Evolutionary conservation across 768 basidiomycete genomes (phyloP).

Genomic region (Kwoniella europaea): DNA sequence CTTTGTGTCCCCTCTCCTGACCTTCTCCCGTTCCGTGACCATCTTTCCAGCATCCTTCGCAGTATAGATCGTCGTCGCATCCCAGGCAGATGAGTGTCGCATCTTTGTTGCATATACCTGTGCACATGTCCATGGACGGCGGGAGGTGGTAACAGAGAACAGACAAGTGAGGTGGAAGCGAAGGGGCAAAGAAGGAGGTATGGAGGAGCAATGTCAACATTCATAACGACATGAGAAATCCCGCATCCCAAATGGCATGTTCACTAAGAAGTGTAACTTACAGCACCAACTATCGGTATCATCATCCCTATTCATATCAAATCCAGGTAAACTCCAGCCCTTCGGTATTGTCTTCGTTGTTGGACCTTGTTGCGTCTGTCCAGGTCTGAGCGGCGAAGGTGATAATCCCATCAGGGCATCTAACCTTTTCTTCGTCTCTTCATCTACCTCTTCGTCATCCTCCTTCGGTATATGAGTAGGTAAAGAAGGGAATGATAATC

Average conservation of each 20-base stretch:
- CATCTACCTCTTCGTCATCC: constrained; percentile 20
- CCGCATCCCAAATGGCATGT: background rate
- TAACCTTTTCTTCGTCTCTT: constrained; percentile 29
- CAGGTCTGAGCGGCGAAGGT: constrained; percentile 24
- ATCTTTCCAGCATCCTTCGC: constrained; percentile 45
- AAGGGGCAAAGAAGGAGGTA: background rate
- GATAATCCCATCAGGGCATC: constrained; percentile 37
- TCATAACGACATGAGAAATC: background rate
- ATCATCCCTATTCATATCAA: constrained; percentile 37
- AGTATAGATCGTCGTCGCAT: constrained; percentile 50
- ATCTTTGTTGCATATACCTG: constrained; percentile 52
- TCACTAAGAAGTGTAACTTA: constrained; percentile 23
- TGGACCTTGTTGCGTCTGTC: background rate
- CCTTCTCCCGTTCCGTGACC: constrained; percentile 39
- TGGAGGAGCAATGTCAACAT: background rate
- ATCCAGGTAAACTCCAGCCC: constrained; percentile 42
- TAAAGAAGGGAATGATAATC: constrained; percentile 32
- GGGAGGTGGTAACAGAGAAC: background rate
- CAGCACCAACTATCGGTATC: constrained; percentile 52
- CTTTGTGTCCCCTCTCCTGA: constrained; percentile 39
- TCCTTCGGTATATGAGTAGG: constrained; percentile 34
- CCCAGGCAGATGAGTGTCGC: constrained; percentile 43
- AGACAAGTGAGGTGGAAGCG: background rate
- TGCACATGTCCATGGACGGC: background rate
- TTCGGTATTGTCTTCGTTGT: constrained; percentile 3